These are phyloP conservation scores for Leucaena leucocephala DNA, from an alignment of 306 rosid genomes.

Conservation along the genomic window DNA sequence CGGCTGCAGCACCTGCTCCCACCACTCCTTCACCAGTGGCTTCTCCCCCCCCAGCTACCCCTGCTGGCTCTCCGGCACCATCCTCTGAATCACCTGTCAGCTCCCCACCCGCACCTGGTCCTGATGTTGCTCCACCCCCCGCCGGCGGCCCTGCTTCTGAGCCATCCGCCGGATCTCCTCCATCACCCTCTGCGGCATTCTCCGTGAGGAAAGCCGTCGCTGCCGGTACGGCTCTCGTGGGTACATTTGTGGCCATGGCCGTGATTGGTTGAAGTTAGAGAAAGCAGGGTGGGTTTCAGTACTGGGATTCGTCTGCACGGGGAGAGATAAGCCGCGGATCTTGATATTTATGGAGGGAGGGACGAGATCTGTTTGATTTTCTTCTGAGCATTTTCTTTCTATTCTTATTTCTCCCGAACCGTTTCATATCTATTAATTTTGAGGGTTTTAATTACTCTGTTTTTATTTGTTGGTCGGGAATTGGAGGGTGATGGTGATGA, in stretches of 20 bases:
- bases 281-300: not conserved
- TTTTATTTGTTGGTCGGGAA: constrained; percentile 35
- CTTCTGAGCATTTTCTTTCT: constrained; percentile 19
- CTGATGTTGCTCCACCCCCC: not conserved
- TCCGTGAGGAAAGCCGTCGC: constrained; percentile 49
- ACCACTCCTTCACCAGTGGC: not conserved
- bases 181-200: constrained; percentile 51
- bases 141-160: not conserved
- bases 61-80: not conserved
- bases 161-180: constrained; percentile 17
- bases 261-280: constrained; percentile 52
- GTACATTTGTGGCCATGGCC: constrained; percentile 56
- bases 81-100: not conserved
- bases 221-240: constrained; percentile 69
- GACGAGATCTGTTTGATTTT: constrained; percentile 61
- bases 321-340: constrained; percentile 37
- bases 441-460: not conserved
- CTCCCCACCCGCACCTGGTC: constrained; percentile 27
- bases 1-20: not conserved
- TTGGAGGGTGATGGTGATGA: constrained; percentile 34
- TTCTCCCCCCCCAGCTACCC: not conserved
- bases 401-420: not conserved
- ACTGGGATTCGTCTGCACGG: constrained; percentile 40
- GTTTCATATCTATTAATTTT: constrained; percentile 23
- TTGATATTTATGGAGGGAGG: constrained; percentile 43